Evolutionary conservation across 2,329 filamentous ascomycete species (phyloP), one percentile per base, ranked within the genome.

Genomic region (Fusarium sp.): DNA sequence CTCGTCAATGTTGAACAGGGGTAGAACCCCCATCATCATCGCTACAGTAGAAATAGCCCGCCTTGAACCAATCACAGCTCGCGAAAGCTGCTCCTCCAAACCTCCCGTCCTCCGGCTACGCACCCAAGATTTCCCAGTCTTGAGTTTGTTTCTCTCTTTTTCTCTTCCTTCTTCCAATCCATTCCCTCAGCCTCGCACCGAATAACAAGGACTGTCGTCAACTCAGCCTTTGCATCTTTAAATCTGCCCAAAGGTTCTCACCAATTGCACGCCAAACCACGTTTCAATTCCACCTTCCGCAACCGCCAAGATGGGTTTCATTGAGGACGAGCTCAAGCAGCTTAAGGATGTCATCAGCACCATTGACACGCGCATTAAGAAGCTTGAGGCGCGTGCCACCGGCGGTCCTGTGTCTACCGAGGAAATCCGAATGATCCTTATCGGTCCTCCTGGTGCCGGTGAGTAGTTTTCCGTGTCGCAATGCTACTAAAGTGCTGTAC

Each of bases 361-460:
- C 83, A 91, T 99, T 76, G 94, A 98, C 84, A 85, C 89, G 79
- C 92, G 95, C 78, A 92, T 99, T 77, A 90, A 92, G 82, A 88
- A 93, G 79, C 89, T 99, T 74, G 96, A 99, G 83, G 83, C 87
- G 78, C 90, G 90, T 79, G 85, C 96, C 75, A 83, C 86, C 66
- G 86, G 88, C 74, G 84, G 85, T 74, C 80, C 82, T 43, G 69
- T 74, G 43, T 86, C 86, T 68, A 75, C 86, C 42, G 87, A 91
- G 75, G 88, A 92, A 79, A 89, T 99, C 83, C 92, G 96, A 84
- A 97, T 99, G 92, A 94, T 99, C 78, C 86, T 99, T 79, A 98
- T 99, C 86, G 96, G 96, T 40, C 96, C 96, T 80, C 96, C 96
- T 61, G 96, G 96, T 82, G 96, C 96, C 83, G 96, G 96, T 98